Percentiles rank a stretch among this genome's conserved stretches.
phyloP scores from a whole-genome alignment of 768 basidiomycete genomes.

The Kwoniella mangroviensis region DNA sequence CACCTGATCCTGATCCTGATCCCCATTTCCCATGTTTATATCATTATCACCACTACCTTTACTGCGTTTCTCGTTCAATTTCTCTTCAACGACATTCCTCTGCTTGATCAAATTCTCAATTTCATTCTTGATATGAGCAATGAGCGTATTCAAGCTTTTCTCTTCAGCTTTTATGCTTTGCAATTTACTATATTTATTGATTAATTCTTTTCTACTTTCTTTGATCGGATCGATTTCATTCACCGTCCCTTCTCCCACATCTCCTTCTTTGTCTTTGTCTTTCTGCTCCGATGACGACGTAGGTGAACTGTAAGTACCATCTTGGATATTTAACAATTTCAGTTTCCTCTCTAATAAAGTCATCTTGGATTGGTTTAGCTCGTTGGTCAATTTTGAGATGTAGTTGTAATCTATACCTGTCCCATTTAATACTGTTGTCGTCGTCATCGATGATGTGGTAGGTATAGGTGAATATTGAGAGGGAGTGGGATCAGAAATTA shows the following conservation, averaged over 20 bases:
- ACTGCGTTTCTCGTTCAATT: conserved; percentile 17
- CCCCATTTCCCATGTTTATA: not conserved
- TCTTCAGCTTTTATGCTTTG: conserved; percentile 29
- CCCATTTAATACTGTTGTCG: not conserved
- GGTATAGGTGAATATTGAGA: not conserved
- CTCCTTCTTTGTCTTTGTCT: not conserved
- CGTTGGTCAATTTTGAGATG: conserved; percentile 31
- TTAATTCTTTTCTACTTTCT: not conserved
- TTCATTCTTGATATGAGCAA: conserved; percentile 38
- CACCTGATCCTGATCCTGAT: not conserved
- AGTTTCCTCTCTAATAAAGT: conserved; percentile 27
- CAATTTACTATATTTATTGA: conserved; percentile 6
- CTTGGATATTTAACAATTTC: conserved; percentile 19
- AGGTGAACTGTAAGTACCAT: not conserved
- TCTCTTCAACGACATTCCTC: conserved; percentile 14
- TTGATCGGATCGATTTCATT: not conserved
- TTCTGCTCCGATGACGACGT: not conserved
- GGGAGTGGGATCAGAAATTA: not conserved
- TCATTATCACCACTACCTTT: not conserved
- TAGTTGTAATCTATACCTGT: conserved; percentile 38
- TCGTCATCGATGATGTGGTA: not conserved
- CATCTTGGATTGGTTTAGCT: conserved; percentile 28
- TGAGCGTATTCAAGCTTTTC: conserved; percentile 27
- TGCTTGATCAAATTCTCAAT: conserved; percentile 29
- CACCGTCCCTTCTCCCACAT: not conserved